Conservation (phyloP, 495 filamentous ascomycete species). For the Xylaria bambusicola region DNA sequence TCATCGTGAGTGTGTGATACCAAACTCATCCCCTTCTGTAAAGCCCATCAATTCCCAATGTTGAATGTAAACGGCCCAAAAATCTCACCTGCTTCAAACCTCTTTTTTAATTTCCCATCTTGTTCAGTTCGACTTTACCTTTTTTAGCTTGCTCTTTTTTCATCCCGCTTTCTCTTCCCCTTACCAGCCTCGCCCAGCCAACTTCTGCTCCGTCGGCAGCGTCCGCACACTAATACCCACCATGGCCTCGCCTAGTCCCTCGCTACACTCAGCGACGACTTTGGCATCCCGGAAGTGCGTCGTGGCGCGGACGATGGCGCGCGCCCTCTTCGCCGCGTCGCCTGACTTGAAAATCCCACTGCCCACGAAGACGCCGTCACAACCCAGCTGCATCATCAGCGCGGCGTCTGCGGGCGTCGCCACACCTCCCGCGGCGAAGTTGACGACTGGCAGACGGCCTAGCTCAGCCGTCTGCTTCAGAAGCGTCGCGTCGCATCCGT, state of each 20-base stretch:
- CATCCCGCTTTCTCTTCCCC: background rate
- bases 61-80: too few relatives aligned
- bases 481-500: constrained; percentile 73
- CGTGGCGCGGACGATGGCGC: constrained; percentile 92
- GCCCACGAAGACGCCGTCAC: constrained; percentile 96
- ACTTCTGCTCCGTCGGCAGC: constrained; percentile 74
- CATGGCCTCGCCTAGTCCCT: constrained; percentile 92
- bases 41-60: too few relatives aligned
- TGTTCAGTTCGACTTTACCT: too few relatives aligned
- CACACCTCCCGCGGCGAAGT: constrained; percentile 97
- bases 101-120: background rate
- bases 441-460: constrained; percentile 89
- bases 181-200: constrained; percentile 77
- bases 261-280: constrained; percentile 82
- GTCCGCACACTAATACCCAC: constrained; percentile 82
- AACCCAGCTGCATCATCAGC: constrained; percentile 98
- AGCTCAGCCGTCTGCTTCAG: constrained; percentile 84
- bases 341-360: constrained; percentile 97
- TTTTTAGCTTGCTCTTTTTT: too few relatives aligned
- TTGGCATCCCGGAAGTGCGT: constrained; percentile 87
- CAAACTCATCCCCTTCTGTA: too few relatives aligned
- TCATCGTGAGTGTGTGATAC: too few relatives aligned
- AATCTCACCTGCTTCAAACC: background rate
- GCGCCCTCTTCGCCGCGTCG: constrained; percentile 81
- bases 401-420: constrained; percentile 96